Evolutionary conservation across 805 yeast genomes (phyloP), one percentile per base, ranked within the genome.

Genomic region (Kodamaea kaohsiungensis): DNA sequence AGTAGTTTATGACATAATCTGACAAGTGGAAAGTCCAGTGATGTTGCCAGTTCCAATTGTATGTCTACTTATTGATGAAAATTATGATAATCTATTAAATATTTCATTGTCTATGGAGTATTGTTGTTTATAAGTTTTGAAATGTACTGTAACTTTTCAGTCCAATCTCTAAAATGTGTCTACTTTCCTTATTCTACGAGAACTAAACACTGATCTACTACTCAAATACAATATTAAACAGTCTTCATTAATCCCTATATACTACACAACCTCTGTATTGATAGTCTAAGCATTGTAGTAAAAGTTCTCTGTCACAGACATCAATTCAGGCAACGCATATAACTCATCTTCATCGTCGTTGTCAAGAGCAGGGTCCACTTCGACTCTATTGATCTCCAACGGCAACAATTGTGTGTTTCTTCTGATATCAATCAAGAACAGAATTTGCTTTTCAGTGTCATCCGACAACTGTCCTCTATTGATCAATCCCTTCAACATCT

Each of bases 401-500:
- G 67, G 68, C 40, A 76, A 63, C 53, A 76, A 64, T 60, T 76
- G 80, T 7, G 78, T 72, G 55, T 68, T 70, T 55, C 70, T 70
- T 61, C 79, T 64, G 43, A 76, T 66, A 15, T 69, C 76, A 17
- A 67, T 60, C 59, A 76, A 67, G 13, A 65, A 57, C 25, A 66
- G 62, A 38, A 75, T 59, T 56, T 76, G 79, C 25, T 63, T 63
- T 16, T 69, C 67, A 7, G 80, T 75, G 33, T 75, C 78, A 8
- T 53, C 57, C 0, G 78, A 73, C 33, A 75, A 66, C 37, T 69
- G 67, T 15, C 71, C 71, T 1, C 65, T 64, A 17, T 65, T 65
- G 2, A 61, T 65, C 57, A 64, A 60, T 4, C 75, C 76, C 56
- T 69, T 71, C 59, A 75, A 71, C 76, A 76, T 70, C 61, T 82